Conservation (phyloP, 306 rosid genomes). For the Dicorynia guianensis region DNA sequence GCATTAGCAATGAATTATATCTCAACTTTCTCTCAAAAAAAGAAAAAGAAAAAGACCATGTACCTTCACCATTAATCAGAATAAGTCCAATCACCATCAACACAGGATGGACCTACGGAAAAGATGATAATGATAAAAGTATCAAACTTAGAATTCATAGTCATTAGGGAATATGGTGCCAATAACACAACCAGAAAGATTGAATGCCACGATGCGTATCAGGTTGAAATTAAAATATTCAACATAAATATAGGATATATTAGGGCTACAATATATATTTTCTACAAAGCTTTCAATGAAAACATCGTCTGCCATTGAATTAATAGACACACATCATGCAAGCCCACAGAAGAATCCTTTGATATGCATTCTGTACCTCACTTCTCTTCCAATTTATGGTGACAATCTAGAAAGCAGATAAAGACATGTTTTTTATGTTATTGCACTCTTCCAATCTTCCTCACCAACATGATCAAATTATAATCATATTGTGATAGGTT, state of each 20-base stretch:
- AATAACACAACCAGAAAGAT: constrained; percentile 15
- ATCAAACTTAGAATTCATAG: neutral
- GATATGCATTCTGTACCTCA: too few relatives aligned
- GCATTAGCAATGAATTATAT: neutral
- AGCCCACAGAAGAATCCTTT: too few relatives aligned
- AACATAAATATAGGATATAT: neutral
- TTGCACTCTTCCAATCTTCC: neutral
- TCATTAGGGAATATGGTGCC: neutral
- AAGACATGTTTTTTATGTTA: too few relatives aligned
- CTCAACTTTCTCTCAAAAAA: neutral
- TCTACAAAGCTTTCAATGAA: neutral
- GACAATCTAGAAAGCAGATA: too few relatives aligned
- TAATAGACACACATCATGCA: too few relatives aligned
- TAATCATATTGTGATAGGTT: neutral
- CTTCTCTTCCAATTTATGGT: too few relatives aligned
- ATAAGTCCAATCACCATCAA: constrained; percentile 63
- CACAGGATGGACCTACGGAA: constrained; percentile 58
- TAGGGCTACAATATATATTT: neutral
- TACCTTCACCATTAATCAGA: constrained; percentile 83
- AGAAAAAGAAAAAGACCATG: constrained; percentile 41
- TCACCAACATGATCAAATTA: constrained; percentile 1
- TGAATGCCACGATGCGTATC: constrained; percentile 6
- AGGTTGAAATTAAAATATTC: constrained; percentile 18
- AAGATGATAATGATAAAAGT: constrained; percentile 19
- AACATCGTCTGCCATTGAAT: neutral